Conservation (phyloP, 495 filamentous ascomycete species). For the Penicillium parvum region DNA sequence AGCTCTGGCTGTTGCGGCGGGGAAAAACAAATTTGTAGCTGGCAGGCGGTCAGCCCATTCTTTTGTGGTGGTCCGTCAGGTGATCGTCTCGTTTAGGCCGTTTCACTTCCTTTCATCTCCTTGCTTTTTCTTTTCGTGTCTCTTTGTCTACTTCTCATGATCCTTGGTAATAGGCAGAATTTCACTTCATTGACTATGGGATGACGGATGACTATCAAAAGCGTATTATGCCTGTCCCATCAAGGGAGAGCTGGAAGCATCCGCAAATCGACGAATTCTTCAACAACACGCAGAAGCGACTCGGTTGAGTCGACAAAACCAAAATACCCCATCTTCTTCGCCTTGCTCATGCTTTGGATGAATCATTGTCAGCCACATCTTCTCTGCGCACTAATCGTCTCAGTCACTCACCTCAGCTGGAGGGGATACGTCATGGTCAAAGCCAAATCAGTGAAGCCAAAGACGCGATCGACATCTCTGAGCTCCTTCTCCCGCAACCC, state of each 20-base stretch:
- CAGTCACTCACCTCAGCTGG: constrained; percentile 3
- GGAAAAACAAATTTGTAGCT: constrained; percentile 19
- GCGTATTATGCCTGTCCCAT: not conserved
- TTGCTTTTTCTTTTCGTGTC: not conserved
- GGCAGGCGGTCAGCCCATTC: constrained; percentile 12
- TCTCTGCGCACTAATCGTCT: too few species aligned
- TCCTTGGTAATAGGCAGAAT: too few species aligned
- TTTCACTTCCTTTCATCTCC: not conserved
- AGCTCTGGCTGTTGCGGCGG: constrained; percentile 1
- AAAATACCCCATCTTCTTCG: constrained; percentile 35
- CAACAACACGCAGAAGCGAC: constrained; percentile 27
- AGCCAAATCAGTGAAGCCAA: constrained; percentile 6
- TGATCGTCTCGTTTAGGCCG: constrained; percentile 2
- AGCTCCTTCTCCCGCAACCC: constrained; percentile 5
- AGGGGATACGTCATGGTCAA: constrained; percentile 2
- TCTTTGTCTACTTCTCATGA: not conserved
- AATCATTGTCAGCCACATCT: too few species aligned
- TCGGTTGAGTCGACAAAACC: constrained; percentile 39
- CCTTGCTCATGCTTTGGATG: constrained; percentile 32
- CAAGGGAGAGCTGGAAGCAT: constrained; percentile 30
- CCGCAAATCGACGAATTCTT: constrained; percentile 27
- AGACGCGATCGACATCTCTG: constrained; percentile 5
- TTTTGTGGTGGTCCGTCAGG: constrained; percentile 5
- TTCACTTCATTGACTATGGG: not conserved
- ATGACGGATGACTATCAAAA: not conserved